phyloP scores from a whole-genome alignment of 306 rosid genomes.

The Quercus parvula region DNA sequence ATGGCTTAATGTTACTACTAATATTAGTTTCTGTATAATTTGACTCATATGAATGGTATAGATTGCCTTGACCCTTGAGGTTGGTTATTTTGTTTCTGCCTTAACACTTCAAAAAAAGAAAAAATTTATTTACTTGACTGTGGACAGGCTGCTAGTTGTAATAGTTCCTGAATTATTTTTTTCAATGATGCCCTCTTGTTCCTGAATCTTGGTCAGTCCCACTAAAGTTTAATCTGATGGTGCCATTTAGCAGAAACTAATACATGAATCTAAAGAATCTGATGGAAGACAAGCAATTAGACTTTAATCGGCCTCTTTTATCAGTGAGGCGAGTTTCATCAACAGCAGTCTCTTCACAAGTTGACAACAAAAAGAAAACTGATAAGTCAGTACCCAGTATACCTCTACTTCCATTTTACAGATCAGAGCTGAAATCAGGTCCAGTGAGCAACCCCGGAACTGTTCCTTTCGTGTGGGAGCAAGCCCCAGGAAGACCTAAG shows the following conservation, averaged over 20 bases:
- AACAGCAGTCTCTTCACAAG: constrained; percentile 30
- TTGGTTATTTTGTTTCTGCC: neutral
- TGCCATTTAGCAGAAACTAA: constrained; percentile 36
- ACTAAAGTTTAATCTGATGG: constrained; percentile 16
- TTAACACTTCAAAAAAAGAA: too few relatives aligned
- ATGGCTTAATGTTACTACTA: neutral
- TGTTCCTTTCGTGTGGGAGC: constrained; percentile 88
- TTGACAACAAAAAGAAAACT: constrained; percentile 33
- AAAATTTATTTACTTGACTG: neutral
- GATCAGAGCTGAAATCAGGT: constrained; percentile 81
- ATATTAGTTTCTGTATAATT: neutral
- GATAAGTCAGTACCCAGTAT: constrained; percentile 41
- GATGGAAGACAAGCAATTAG: constrained; percentile 82
- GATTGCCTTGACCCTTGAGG: neutral
- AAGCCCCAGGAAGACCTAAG: constrained; percentile 80
- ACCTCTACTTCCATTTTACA: constrained; percentile 54
- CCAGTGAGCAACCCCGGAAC: constrained; percentile 69
- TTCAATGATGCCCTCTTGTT: constrained; percentile 13
- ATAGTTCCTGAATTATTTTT: constrained; percentile 2
- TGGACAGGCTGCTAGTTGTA: neutral
- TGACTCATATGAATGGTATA: neutral
- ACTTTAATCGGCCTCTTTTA: constrained; percentile 77
- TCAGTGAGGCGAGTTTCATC: constrained; percentile 80
- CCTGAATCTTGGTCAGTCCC: constrained; percentile 14
- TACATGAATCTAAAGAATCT: constrained; percentile 37